Evolutionary conservation across 176 grass and related monocot genomes (phyloP), one percentile per base, ranked within the genome.

Genomic region (Pontederia crassipes): DNA sequence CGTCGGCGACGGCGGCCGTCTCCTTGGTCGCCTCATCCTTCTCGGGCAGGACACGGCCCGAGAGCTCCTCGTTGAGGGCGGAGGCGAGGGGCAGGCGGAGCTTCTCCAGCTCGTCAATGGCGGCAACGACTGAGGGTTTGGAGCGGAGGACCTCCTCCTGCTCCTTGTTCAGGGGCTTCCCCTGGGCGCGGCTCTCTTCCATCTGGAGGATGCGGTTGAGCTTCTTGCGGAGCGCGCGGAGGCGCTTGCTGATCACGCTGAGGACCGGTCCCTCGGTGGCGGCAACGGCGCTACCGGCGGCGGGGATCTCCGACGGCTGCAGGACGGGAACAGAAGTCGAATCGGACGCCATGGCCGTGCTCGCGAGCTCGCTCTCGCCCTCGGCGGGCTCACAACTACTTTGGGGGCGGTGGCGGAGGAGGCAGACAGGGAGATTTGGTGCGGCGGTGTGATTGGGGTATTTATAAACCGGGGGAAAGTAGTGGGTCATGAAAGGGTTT

Each of bases 61-160:
- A 18, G 67, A 88, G 10, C 72, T 97, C 92, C 62, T 97, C 92
- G 11, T 71, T n/a, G 64, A 97, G 11, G 59, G 87, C 92, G 57
- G 81, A 49, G n/a, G 71, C 69, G 58, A 97, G 84, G 2, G 87
- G 87, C 1, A 58, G 13, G 69, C 84, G 87, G 66, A 97, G 84
- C 55, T 86, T 89, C 76, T 97, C 93, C 49, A 91, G 76, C 73
- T 97, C 92, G 56, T 97, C 87, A 63, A 97, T 88, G 40, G 76
- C 59, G 28, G 84, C 78, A 26, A 62, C 26, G 67, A 97, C 76
- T 45, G 80, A 52, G 40, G 93, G 50, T 64, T 97, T 97, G 70
- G 93, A 91, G n/a, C 84, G 87, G 57, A 97, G 84, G 16, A 97
- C 87, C 56, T 91, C 93, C 76, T 97, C 85, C 72, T 97, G 93